A percentile compares a stretch with the other conserved stretches of the same genome.
Conservation (phyloP, 768 basidiomycete species). For the Leccinum boreale region DNA sequence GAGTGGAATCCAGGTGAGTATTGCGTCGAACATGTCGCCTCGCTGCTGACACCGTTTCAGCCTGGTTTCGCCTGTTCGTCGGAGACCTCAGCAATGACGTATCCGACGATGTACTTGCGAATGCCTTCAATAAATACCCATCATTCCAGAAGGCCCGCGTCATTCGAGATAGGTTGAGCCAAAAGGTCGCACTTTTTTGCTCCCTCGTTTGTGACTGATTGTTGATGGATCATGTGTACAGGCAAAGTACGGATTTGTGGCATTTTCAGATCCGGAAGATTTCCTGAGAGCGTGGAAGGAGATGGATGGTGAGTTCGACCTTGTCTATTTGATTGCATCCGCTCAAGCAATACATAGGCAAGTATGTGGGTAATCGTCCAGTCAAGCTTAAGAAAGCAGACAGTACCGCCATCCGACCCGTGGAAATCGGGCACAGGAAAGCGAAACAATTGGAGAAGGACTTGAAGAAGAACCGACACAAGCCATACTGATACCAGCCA, state of each 20-base stretch:
- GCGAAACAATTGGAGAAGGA: constrained; percentile 88
- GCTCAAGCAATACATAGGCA: constrained; percentile 49
- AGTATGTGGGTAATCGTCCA: constrained; percentile 98
- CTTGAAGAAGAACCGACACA: constrained; percentile 83
- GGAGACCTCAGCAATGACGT: constrained; percentile 98
- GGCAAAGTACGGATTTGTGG: constrained; percentile 97
- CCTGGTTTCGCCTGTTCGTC: constrained; percentile 97
- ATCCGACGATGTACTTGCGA: constrained; percentile 89
- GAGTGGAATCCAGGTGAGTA: constrained; percentile 96
- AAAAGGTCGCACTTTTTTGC: constrained; percentile 60
- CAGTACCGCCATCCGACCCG: constrained; percentile 78
- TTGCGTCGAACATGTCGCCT: not conserved
- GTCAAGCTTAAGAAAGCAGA: constrained; percentile 95
- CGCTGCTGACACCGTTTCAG: constrained; percentile 37
- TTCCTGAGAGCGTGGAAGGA: constrained; percentile 99
- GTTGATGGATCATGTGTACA: constrained; percentile 29
- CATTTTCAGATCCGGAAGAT: constrained; percentile 97
- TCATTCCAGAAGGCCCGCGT: constrained; percentile 96
- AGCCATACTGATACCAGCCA: constrained; percentile 61
- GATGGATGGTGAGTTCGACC: constrained; percentile 79
- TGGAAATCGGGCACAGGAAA: constrained; percentile 91
- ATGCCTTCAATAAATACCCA: constrained; percentile 90
- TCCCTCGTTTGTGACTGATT: not conserved
- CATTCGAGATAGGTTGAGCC: constrained; percentile 88
- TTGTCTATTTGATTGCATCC: not conserved